Base-by-base conservation (phyloP, 2,329 filamentous ascomycete species). In the Pseudocercospora fuligena region DNA sequence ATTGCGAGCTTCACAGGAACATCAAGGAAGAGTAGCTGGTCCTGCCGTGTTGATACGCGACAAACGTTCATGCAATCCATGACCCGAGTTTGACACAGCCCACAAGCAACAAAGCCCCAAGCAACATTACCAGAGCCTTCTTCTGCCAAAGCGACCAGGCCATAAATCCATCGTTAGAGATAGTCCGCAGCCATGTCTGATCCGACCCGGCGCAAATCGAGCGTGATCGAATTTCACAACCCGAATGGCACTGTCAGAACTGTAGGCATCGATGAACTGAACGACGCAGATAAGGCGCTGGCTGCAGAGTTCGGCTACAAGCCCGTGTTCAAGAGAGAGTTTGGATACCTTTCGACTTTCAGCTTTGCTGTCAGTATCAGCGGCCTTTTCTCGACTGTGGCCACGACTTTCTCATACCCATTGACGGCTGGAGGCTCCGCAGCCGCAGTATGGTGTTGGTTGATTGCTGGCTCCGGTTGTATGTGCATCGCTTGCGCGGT, bases 311-410 rank as follows among this genome's bases (percentile, higher is more conserved):
- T 76, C 46, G 74, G 74, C 36, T 76, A 76, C 72, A 75, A 75
- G 68, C 74, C 73, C 2, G 86, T 87, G 62, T 87, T 87, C 78
- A 86, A 86, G 76, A 83, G 86, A 69, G 85, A 88, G 72, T 88
- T 88, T 69, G 82, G 82, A 64, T 86, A 86, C 63, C 78, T 85
- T 14, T 87, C 86, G 69, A 86, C 85, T 68, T 87, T 89, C 76
- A 88, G 85, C 61, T 89, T 88, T 72, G 86, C 86, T 60, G 83
- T 88, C 72, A 84, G 81, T 71, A 86, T 88, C 70, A 83, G 80
- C 58, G 86, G 85, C 51, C 80, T 87, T 21, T 87, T 86, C 72
- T 81, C 85, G 29, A 87, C 85, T 8, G 82, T 85, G 66, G 82
- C 84, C 70, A 87, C 86, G 3, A 88, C 86, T 33, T 85, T 86